Base-by-base conservation (phyloP, 1,139 yeast species). In the Zygosaccharomyces sapae region DNA sequence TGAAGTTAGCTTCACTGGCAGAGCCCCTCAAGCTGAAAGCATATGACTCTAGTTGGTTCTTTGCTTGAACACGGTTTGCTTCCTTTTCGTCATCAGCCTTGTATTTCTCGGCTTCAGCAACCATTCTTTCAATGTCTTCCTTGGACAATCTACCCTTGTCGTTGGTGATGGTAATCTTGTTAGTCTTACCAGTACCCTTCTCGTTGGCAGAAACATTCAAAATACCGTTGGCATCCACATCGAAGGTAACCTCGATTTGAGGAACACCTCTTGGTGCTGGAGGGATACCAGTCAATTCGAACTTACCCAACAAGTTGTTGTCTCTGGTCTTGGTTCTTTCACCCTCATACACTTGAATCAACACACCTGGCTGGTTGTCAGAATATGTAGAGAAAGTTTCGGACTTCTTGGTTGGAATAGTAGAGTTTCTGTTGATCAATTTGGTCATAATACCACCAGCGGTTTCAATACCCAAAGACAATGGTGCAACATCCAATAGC, bases 211-310 rank as follows among this genome's bases (percentile, higher is more conserved):
- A 78, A 54, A 90, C 97, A 73, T 87, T 90, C 73, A 90, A 79
- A 70, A 90, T 90, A 76, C 97, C 97, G 68, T 89, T 89, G 54
- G 97, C 96, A 71, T 90, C 97, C 63, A 90, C 78, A 70, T 89
- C 95, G 67, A 90, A 90, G 52, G 96, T 88, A 60, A 90, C 96
- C 76, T 90, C 97, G 68, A 90, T 86, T 75, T 90, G 97, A 66
- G 97, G 97, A 56, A 84, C 92, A 75, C 97, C 97, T 76, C 96
- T 87, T 74, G 96, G 97, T 49, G 97, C 95, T 57, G 97, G 95
- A 67, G 97, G 97, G 59, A 90, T 90, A 69, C 96, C 96, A 54
- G 89, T 77, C 64, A 90, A 81, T 72, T 90, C 97, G 69, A 90
- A 90, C 76, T 90, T 90, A 73, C 97, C 97, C 63, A 90, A 80